A percentile compares a stretch with the other conserved stretches of the same genome.
Evolutionary conservation across 257 asterid species (phyloP).

Genomic region (Plantago elongata): DNA sequence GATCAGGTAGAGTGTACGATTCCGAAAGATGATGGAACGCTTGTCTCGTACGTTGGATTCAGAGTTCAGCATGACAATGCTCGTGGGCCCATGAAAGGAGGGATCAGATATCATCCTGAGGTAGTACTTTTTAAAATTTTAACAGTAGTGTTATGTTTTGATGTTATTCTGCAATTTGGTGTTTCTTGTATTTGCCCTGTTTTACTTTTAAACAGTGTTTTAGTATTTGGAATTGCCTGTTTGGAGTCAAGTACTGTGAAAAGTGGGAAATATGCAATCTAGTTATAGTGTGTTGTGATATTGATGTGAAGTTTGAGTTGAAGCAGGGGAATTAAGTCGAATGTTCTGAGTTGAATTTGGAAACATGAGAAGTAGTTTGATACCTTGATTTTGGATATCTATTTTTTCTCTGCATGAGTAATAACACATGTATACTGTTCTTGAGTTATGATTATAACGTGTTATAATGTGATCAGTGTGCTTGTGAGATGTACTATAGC

Average conservation of each 20-base stretch:
- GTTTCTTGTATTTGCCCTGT: not conserved
- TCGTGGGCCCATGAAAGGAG: constrained; percentile 99
- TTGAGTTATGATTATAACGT: too few relatives aligned
- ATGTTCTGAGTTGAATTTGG: too few relatives aligned
- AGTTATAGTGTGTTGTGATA: not conserved
- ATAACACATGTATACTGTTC: too few relatives aligned
- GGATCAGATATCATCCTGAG: constrained; percentile 98
- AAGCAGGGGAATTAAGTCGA: too few relatives aligned
- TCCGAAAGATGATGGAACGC: constrained; percentile 89
- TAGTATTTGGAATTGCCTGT: not conserved
- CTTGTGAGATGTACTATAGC: too few relatives aligned
- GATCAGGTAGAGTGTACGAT: constrained; percentile 91
- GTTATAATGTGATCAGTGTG: too few relatives aligned
- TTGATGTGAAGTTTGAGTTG: not conserved
- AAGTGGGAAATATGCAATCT: not conserved
- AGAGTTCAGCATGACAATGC: constrained; percentile 95
- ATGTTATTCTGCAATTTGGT: not conserved
- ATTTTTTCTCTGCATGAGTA: too few relatives aligned
- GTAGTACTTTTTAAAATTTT: constrained; percentile 23
- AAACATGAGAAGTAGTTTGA: too few relatives aligned
- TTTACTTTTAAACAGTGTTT: not conserved
- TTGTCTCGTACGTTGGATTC: constrained; percentile 80
- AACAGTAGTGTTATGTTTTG: not conserved
- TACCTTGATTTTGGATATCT: too few relatives aligned
- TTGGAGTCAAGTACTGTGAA: constrained; percentile 2